These are phyloP conservation scores for Zalaria obscura DNA, from an alignment of 2,329 filamentous ascomycete species.

Conservation along the genomic window DNA sequence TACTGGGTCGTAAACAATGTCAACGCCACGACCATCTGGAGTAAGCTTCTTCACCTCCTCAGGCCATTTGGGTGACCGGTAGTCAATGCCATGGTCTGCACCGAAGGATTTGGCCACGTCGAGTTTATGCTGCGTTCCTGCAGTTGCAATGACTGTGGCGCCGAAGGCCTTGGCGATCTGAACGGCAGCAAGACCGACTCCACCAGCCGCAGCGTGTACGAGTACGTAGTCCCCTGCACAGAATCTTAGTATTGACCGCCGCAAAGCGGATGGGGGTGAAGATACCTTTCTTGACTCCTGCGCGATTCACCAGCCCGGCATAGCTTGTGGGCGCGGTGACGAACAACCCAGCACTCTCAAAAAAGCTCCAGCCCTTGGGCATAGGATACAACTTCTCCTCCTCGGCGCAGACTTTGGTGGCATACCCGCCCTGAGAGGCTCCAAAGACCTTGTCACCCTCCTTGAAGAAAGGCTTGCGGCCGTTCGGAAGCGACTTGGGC, in stretches of 20 bases:
- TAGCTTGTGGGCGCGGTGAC: conserved; percentile 88
- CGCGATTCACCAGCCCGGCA: conserved; percentile 64
- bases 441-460: conserved; percentile 78
- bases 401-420: conserved; percentile 53
- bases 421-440: conserved; percentile 72
- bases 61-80: conserved; percentile 49
- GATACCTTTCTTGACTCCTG: conserved; percentile 48
- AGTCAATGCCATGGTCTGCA: conserved; percentile 72
- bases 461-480: conserved; percentile 40
- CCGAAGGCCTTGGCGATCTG: conserved; percentile 89
- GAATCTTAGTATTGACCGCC: background rate
- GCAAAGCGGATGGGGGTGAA: background rate
- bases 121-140: conserved; percentile 65
- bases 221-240: conserved; percentile 63
- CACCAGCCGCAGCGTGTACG: conserved; percentile 83
- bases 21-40: conserved; percentile 59
- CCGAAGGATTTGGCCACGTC: conserved; percentile 67
- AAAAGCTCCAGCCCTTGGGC: conserved; percentile 67
- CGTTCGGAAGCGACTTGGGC: conserved; percentile 33
- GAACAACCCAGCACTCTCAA: conserved; percentile 76
- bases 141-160: conserved; percentile 85
- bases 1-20: conserved; percentile 92
- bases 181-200: conserved; percentile 80
- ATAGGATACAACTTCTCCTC: conserved; percentile 60
- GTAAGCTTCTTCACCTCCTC: conserved; percentile 64